Percentiles rank a stretch among this genome's conserved stretches.
Evolutionary conservation across 2,329 filamentous ascomycete genomes (phyloP).

Genomic region (Pseudopithomyces maydicus): DNA sequence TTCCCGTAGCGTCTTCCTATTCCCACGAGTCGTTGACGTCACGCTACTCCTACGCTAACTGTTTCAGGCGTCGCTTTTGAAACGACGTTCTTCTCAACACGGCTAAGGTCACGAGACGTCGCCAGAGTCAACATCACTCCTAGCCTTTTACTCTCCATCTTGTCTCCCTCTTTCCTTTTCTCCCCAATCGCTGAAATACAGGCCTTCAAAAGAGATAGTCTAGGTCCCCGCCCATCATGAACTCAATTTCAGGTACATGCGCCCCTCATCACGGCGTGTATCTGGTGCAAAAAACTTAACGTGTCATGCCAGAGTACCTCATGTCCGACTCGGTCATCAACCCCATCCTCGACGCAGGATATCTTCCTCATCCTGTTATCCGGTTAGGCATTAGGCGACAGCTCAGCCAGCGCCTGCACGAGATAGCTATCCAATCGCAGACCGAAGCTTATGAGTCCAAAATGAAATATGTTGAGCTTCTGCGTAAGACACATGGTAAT

Average conservation of each 20-base stretch:
- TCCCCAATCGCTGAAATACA: neutral
- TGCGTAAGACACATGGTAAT: conserved; percentile 48
- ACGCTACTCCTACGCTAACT: conserved; percentile 23
- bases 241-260: conserved; percentile 14
- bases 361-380: conserved; percentile 67
- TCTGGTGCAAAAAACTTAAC: too few species aligned
- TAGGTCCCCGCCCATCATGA: conserved; percentile 26
- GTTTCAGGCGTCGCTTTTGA: conserved; percentile 18
- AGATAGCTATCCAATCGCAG: conserved; percentile 61
- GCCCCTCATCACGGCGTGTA: conserved; percentile 25
- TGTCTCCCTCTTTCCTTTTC: neutral
- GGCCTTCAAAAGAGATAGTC: neutral
- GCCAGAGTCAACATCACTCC: neutral
- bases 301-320: conserved; percentile 13
- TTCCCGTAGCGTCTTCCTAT: neutral
- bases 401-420: conserved; percentile 63
- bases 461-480: conserved; percentile 65
- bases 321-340: conserved; percentile 33
- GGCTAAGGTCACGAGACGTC: conserved; percentile 25
- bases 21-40: conserved; percentile 30
- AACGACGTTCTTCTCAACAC: conserved; percentile 23
- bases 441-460: conserved; percentile 62
- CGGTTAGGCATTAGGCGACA: conserved; percentile 70
- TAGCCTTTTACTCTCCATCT: neutral
- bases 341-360: conserved; percentile 65